Evolutionary conservation across 805 yeast species (phyloP).

Genomic region (Pichia phayaonensis): DNA sequence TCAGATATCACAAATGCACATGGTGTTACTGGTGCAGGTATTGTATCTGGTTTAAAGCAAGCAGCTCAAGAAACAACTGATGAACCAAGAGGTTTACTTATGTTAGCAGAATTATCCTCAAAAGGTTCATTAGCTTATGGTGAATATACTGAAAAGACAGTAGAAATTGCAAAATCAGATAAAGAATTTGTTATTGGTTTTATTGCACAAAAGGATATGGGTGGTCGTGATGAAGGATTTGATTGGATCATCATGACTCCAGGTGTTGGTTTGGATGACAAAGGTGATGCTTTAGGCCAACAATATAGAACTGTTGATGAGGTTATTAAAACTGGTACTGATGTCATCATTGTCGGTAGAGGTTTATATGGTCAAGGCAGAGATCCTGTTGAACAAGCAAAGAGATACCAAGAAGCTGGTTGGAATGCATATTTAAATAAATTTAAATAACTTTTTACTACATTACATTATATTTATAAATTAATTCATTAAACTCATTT

Average conservation of each 20-base stretch:
- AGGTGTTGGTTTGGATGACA: conserved; percentile 96
- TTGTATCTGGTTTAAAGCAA: conserved; percentile 78
- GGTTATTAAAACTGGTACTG: conserved; percentile 81
- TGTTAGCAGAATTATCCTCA: conserved; percentile 93
- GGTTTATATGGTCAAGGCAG: conserved; percentile 93
- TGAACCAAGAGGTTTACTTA: conserved; percentile 83
- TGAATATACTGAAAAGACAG: conserved; percentile 78
- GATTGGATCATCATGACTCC: conserved; percentile 98
- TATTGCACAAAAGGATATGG: conserved; percentile 88
- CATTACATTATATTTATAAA: background rate
- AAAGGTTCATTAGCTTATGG: conserved; percentile 93
- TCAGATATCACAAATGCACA: conserved; percentile 97
- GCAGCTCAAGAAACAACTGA: conserved; percentile 64
- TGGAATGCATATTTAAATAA: conserved; percentile 79
- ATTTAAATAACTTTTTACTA: conserved; percentile 7
- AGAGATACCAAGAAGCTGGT: conserved; percentile 86
- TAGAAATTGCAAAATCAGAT: conserved; percentile 79
- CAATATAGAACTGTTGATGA: conserved; percentile 90
- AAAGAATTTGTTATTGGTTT: conserved; percentile 91
- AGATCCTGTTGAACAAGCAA: conserved; percentile 81
- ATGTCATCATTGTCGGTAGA: conserved; percentile 95
- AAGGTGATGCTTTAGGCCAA: conserved; percentile 93
- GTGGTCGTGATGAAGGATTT: conserved; percentile 73
- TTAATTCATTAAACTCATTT: background rate
- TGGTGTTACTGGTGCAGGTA: conserved; percentile 93